Percentiles rank a stretch among this genome's conserved stretches.
These are phyloP conservation scores for Botryococcus braunii DNA, from an alignment of 163 green algal genomes.

Conservation along the genomic window DNA sequence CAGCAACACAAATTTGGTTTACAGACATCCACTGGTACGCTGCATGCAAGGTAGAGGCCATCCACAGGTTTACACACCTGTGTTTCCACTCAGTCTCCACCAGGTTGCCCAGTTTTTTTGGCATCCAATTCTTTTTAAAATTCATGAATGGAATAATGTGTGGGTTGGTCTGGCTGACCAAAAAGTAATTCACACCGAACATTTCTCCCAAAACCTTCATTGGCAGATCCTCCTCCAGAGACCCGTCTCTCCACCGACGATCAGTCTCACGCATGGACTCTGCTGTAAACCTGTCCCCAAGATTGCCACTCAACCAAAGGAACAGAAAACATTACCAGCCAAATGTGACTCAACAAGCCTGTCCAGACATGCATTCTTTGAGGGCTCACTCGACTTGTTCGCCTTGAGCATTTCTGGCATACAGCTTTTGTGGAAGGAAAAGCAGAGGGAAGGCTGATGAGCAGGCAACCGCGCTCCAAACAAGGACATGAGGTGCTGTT, in stretches of 20 bases:
- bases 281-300: conserved; percentile 28
- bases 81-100: conserved; percentile 90
- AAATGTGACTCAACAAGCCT: no score
- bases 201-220: conserved; percentile 82
- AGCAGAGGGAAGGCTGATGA: conserved; percentile 92
- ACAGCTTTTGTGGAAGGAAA: conserved; percentile 82
- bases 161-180: conserved; percentile 92
- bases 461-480: conserved; percentile 91
- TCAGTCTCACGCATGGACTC: conserved; percentile 33
- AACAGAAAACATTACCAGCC: no score
- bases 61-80: conserved; percentile 35
- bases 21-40: neutral
- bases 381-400: conserved; percentile 33
- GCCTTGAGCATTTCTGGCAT: conserved; percentile 59
- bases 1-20: no score
- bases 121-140: conserved; percentile 76
- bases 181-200: conserved; percentile 99
- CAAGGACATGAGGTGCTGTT: conserved; percentile 74
- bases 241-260: conserved; percentile 84
- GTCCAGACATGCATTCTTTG: conserved; percentile 15
- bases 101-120: conserved; percentile 62
- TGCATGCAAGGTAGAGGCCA: neutral
- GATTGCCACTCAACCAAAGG: neutral
- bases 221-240: conserved; percentile 91
- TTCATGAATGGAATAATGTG: conserved; percentile 91